A percentile compares a stretch with the other conserved stretches of the same genome.
phyloP scores from a whole-genome alignment of 2,329 filamentous ascomycete species.

The Cytospora chrysosperma region DNA sequence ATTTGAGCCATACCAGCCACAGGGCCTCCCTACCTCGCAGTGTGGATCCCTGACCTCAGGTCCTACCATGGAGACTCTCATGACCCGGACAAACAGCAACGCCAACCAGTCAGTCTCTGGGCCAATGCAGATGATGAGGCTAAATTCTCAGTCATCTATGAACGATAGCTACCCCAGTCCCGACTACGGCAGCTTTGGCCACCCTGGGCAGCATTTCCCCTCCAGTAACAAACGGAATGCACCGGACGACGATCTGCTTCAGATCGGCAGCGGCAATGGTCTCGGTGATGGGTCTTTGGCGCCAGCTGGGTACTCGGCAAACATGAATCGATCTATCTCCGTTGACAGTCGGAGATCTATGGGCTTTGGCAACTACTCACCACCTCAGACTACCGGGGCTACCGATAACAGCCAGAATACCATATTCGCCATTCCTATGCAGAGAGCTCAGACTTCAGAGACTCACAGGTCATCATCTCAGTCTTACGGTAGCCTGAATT shows the following conservation, averaged over 20 bases:
- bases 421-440: constrained; percentile 12
- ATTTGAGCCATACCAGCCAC: constrained; percentile 18
- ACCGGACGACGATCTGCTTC: constrained; percentile 32
- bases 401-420: constrained; percentile 8
- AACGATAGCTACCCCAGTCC: constrained; percentile 26
- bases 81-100: constrained; percentile 46
- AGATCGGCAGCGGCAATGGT: constrained; percentile 11
- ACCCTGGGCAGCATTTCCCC: constrained; percentile 23
- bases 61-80: constrained; percentile 38
- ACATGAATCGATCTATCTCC: constrained; percentile 47
- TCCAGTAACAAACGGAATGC: constrained; percentile 35
- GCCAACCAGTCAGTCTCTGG: constrained; percentile 31
- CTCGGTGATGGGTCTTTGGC: constrained; percentile 26
- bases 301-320: constrained; percentile 18
- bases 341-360: constrained; percentile 17
- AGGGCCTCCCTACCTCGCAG: constrained; percentile 34
- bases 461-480: constrained; percentile 7
- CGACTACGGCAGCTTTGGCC: constrained; percentile 28
- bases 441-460: constrained; percentile 6
- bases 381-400: not conserved
- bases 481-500: constrained; percentile 8
- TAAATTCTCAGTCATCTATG: constrained; percentile 39
- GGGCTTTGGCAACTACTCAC: not conserved
- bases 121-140: constrained; percentile 37
- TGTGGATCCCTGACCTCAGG: constrained; percentile 46